These are phyloP conservation scores for Limonium bicolor DNA, from an alignment of 148 eudicot species.

Conservation along the genomic window DNA sequence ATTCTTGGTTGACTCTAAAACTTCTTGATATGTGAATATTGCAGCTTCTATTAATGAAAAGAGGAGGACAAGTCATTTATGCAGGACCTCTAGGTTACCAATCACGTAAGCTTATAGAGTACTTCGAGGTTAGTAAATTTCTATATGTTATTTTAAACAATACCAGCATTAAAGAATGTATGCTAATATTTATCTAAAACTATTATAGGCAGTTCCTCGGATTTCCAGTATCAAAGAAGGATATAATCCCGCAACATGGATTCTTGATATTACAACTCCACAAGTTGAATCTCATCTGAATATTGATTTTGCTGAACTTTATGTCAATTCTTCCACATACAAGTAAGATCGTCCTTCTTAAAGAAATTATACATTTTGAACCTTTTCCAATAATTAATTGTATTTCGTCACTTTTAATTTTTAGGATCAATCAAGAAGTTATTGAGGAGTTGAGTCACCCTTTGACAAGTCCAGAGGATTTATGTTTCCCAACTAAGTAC, in stretches of 20 bases:
- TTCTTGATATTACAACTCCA: constrained; percentile 43
- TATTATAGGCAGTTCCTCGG: constrained; percentile 33
- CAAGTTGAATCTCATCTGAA: constrained; percentile 26
- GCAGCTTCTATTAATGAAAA: constrained; percentile 68
- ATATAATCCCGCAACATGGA: constrained; percentile 76
- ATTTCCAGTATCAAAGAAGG: constrained; percentile 42
- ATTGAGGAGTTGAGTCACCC: constrained; percentile 30
- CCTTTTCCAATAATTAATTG: no score
- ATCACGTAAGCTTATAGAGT: constrained; percentile 43
- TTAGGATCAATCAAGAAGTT: constrained; percentile 38
- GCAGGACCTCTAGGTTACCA: constrained; percentile 54
- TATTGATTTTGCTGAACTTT: constrained; percentile 44
- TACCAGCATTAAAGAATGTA: no score
- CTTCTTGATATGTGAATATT: not conserved
- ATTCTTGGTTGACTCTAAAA: not conserved
- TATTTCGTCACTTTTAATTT: no score
- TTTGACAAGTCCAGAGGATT: constrained; percentile 24
- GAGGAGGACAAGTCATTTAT: constrained; percentile 66
- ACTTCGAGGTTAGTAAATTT: constrained; percentile 37
- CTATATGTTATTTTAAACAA: no score
- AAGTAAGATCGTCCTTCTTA: no score
- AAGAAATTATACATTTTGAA: no score
- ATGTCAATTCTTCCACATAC: constrained; percentile 35
- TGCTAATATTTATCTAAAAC: no score
- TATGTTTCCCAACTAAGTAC: constrained; percentile 32